A percentile compares a stretch with the other conserved stretches of the same genome.
phyloP scores from a whole-genome alignment of 495 filamentous ascomycete genomes.

The Hypoxylon perforatum region DNA sequence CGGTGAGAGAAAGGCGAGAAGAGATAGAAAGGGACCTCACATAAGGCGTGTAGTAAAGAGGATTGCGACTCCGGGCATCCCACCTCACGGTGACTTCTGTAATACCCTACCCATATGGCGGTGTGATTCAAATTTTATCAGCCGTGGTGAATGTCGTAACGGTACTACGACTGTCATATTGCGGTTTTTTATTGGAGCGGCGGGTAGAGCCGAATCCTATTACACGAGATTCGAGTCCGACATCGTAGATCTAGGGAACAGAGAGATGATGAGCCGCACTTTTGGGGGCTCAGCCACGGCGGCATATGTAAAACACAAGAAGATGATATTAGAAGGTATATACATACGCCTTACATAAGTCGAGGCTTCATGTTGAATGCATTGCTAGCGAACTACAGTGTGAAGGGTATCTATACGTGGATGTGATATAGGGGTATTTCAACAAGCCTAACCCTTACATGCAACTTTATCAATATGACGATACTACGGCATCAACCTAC shows the following conservation, averaged over 20 bases:
- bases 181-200: not conserved
- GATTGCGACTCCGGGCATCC: conserved; percentile 1
- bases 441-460: too few relatives aligned
- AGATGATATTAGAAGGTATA: not conserved
- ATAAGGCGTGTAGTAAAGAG: not conserved
- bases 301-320: not conserved
- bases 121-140: conserved; percentile 10
- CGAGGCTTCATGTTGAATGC: too few relatives aligned
- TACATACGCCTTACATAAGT: too few relatives aligned
- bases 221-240: not conserved
- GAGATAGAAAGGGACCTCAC: conserved; percentile 1
- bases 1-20: not conserved
- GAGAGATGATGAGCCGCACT: not conserved
- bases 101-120: not conserved
- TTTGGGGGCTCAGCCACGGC: not conserved
- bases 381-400: too few relatives aligned
- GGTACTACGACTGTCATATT: not conserved
- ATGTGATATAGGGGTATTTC: too few relatives aligned
- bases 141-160: conserved; percentile 7
- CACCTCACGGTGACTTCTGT: not conserved
- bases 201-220: not conserved
- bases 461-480: too few relatives aligned
- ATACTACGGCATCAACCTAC: too few relatives aligned
- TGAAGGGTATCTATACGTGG: too few relatives aligned
- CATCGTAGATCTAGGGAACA: conserved; percentile 6